phyloP scores from a whole-genome alignment of 306 rosid species.

The Citrullus colocynthis region DNA sequence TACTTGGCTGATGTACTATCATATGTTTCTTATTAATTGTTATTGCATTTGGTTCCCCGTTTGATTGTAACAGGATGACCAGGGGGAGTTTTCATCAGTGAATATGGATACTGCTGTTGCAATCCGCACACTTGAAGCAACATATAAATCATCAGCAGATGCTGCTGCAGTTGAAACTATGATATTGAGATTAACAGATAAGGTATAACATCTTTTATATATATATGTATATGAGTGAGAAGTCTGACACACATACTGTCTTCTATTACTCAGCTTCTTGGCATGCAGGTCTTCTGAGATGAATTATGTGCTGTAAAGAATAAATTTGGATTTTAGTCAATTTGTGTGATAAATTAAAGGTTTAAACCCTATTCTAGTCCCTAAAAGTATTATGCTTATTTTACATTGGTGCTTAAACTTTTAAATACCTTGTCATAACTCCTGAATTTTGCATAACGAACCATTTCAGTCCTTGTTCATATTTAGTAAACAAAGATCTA shows the following conservation, averaged over 20 bases:
- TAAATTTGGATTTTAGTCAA: background rate
- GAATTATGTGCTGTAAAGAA: background rate
- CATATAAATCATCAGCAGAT: slow-evolving; percentile 88
- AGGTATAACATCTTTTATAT: slow-evolving; percentile 23
- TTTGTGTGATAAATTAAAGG: background rate
- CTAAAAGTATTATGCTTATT: background rate
- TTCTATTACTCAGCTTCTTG: background rate
- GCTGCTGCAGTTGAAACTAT: slow-evolving; percentile 88
- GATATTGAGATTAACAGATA: slow-evolving; percentile 78
- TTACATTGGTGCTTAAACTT: background rate
- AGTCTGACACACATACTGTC: background rate
- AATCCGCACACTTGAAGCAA: slow-evolving; percentile 95
- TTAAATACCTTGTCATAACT: background rate
- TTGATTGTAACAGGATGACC: slow-evolving; percentile 59
- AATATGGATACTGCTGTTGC: slow-evolving; percentile 99
- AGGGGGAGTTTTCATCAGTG: slow-evolving; percentile 87
- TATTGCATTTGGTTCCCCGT: background rate
- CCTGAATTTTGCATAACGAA: background rate
- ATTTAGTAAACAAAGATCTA: background rate
- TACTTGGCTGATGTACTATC: background rate
- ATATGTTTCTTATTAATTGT: background rate
- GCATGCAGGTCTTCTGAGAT: background rate
- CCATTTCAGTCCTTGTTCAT: background rate
- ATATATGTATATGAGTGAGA: background rate
- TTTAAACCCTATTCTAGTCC: background rate